Conservation (phyloP, 140 eudicot species). For the Flaveria floridana region DNA sequence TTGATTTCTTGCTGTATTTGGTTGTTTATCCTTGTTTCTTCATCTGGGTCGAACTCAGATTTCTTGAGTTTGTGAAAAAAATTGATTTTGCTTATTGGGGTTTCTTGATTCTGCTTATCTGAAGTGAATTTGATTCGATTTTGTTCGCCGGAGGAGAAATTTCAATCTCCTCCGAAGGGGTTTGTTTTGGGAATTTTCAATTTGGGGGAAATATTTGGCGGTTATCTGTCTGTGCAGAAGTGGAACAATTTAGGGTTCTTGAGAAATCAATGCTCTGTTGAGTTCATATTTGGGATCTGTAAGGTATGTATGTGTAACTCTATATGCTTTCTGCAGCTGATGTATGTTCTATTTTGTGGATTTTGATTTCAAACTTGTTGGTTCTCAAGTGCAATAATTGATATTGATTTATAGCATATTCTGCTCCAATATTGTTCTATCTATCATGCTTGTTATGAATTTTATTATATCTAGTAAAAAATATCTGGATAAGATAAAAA, state of each 20-base stretch:
- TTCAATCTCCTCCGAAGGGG: neutral
- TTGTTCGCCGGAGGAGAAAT: slow-evolving; percentile 2
- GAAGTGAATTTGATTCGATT: slow-evolving; percentile 28
- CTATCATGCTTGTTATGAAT: neutral
- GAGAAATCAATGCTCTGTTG: slow-evolving; percentile 16
- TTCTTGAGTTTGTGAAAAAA: neutral
- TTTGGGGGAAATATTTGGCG: slow-evolving; percentile 27
- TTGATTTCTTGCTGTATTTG: neutral
- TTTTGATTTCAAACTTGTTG: neutral
- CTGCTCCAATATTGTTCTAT: neutral
- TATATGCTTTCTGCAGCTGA: slow-evolving; percentile 3
- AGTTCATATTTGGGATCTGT: slow-evolving; percentile 21
- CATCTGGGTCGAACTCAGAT: neutral
- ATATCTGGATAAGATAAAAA: neutral
- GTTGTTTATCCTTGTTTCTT: neutral
- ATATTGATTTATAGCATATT: neutral
- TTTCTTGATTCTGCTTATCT: slow-evolving; percentile 14
- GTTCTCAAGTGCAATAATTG: slow-evolving; percentile 10
- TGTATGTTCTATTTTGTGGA: slow-evolving; percentile 4
- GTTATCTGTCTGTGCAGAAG: no score
- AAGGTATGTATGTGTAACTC: slow-evolving; percentile 24
- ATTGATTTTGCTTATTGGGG: slow-evolving; percentile 15
- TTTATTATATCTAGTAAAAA: neutral
- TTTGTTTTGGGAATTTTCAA: slow-evolving; percentile 25
- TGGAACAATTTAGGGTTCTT: slow-evolving; percentile 15